Evolutionary conservation across 2,329 filamentous ascomycete genomes (phyloP).

Genomic region (Dactylellina cionopaga): DNA sequence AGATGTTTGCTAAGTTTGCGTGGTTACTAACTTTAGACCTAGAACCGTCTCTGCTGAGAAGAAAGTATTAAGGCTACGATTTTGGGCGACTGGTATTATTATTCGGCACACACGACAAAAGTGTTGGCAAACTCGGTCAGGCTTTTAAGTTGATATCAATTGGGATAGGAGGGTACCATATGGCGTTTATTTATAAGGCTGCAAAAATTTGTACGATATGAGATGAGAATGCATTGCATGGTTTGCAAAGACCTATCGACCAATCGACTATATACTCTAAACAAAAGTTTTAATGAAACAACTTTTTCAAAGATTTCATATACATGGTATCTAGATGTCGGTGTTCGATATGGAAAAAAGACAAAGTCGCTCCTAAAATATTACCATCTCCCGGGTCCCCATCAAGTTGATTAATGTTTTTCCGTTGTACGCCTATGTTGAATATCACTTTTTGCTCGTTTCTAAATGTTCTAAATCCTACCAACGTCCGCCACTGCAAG

Average conservation of each 20-base stretch:
- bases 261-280: conserved; percentile 6
- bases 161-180: conserved; percentile 2
- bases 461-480: neutral
- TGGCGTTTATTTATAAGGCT: conserved; percentile 43
- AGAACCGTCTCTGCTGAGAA: conserved; percentile 50
- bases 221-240: conserved; percentile 28
- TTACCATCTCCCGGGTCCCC: conserved; percentile 8
- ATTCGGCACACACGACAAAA: too few species aligned
- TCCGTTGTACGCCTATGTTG: conserved; percentile 40
- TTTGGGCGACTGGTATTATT: neutral
- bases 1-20: conserved; percentile 15
- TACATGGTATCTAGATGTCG: conserved; percentile 31
- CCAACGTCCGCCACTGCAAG: neutral
- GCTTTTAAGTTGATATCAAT: conserved; percentile 23
- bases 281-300: neutral
- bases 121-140: neutral
- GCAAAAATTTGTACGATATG: conserved; percentile 36
- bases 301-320: conserved; percentile 17
- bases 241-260: too few species aligned
- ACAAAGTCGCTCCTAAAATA: conserved; percentile 16
- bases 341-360: neutral
- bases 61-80: conserved; percentile 25
- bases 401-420: conserved; percentile 43
- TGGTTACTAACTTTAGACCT: neutral
- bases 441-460: conserved; percentile 27